These are phyloP conservation scores for Hypoxylon fragiforme DNA, from an alignment of 495 filamentous ascomycete genomes.

Conservation along the genomic window DNA sequence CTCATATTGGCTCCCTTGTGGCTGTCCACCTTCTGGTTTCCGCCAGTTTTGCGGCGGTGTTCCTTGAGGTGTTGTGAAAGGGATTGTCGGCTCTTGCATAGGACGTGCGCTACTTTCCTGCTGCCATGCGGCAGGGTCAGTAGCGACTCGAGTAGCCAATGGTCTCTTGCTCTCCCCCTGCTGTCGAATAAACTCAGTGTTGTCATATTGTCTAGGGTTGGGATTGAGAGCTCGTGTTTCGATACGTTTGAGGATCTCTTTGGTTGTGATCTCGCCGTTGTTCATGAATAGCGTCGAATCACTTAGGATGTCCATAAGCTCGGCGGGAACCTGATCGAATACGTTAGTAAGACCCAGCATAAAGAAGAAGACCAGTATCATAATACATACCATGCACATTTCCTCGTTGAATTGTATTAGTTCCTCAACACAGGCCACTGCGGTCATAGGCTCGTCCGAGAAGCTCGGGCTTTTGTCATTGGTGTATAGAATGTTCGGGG, in stretches of 20 bases:
- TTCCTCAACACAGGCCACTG: constrained; percentile 87
- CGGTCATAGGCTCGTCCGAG: constrained; percentile 82
- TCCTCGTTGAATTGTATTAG: constrained; percentile 91
- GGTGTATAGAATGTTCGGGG: constrained; percentile 89
- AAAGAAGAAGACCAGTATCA: background rate
- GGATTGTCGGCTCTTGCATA: constrained; percentile 63
- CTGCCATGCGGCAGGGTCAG: constrained; percentile 76
- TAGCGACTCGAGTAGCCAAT: constrained; percentile 66
- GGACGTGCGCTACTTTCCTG: constrained; percentile 81
- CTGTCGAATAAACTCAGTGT: constrained; percentile 57
- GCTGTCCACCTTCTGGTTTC: constrained; percentile 42
- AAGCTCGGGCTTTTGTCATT: constrained; percentile 63
- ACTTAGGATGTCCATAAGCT: constrained; percentile 80
- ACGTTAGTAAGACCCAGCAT: constrained; percentile 28
- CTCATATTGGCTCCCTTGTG: constrained; percentile 38
- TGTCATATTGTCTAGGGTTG: constrained; percentile 58
- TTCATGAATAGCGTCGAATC: constrained; percentile 81
- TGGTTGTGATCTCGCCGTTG: constrained; percentile 85
- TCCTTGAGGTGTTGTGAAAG: constrained; percentile 41
- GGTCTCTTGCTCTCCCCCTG: constrained; percentile 49
- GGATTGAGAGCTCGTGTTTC: constrained; percentile 70
- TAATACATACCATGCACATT: constrained; percentile 93
- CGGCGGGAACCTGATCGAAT: constrained; percentile 77
- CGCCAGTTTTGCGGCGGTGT: constrained; percentile 52
- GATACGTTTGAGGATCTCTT: constrained; percentile 92